Conservation (phyloP, 2,329 filamentous ascomycete genomes). For the Ophidiomyces ophidiicola region DNA sequence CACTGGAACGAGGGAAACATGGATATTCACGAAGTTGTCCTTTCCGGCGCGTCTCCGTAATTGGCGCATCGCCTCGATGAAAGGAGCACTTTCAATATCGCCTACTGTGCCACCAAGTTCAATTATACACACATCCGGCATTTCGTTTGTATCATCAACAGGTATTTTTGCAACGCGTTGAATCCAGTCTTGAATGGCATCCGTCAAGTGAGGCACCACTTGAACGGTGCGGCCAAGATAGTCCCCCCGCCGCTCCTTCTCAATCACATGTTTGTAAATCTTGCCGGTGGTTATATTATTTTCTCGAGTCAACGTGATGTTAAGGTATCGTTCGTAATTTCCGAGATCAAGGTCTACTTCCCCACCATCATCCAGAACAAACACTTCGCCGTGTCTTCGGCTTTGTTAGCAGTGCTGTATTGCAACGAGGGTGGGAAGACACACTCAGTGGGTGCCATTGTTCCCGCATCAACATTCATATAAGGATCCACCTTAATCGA, state of each 20-base stretch:
- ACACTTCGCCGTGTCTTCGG: slow-evolving; percentile 72
- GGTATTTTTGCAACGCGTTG: slow-evolving; percentile 72
- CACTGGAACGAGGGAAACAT: slow-evolving; percentile 77
- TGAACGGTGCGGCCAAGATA: slow-evolving; percentile 85
- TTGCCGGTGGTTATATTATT: slow-evolving; percentile 98
- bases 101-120: slow-evolving; percentile 44
- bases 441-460: slow-evolving; percentile 55
- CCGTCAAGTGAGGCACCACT: slow-evolving; percentile 63
- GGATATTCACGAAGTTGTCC: slow-evolving; percentile 74
- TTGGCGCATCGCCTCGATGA: slow-evolving; percentile 73
- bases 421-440: slow-evolving; percentile 14
- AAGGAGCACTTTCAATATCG: slow-evolving; percentile 74
- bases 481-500: slow-evolving; percentile 62
- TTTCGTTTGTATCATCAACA: slow-evolving; percentile 68
- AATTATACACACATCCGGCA: slow-evolving; percentile 86
- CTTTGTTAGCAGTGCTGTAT: too few species aligned
- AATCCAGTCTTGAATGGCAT: slow-evolving; percentile 85
- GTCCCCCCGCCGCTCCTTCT: slow-evolving; percentile 57
- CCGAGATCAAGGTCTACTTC: slow-evolving; percentile 64
- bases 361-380: slow-evolving; percentile 73
- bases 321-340: slow-evolving; percentile 71
- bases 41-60: slow-evolving; percentile 57
- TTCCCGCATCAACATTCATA: slow-evolving; percentile 64
- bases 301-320: slow-evolving; percentile 67
- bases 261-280: slow-evolving; percentile 81